Base-by-base conservation (phyloP, 2,329 filamentous ascomycete species). In the Paracoccidioides lutzii region DNA sequence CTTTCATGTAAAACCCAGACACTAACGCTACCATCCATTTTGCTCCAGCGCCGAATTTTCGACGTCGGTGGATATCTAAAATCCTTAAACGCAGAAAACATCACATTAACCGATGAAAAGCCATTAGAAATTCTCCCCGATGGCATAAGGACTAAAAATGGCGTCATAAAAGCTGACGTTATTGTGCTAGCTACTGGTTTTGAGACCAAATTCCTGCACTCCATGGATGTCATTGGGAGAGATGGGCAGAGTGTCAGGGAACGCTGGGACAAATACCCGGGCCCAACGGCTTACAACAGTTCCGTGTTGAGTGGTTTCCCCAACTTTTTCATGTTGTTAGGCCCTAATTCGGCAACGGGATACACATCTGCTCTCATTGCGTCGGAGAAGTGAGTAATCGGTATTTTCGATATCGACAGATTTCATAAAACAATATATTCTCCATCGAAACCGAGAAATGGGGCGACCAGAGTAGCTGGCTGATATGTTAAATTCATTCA, bases 261-360 rank as follows among this genome's bases (percentile, higher is more conserved):
- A 10, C 60, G 64, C 43, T 68, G 65, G 65, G 15, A 54, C 5
- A 51, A 61, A 38, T 75, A 78, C 54, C 80, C 76, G 5, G 82
- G 82, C 0, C 71, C 79, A 0, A 77, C 76, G 51, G 82, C 81
- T 0, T 86, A 85, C 62, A 78, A 81, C 57, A 76, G 76, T 42
- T 76, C 75, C 0, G 75, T 74, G 0, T 65, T 84, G 62, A 78
- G 76, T 60, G 78, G 76, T 0, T 83, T 71, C 53, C 68, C 68
- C 0, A 71, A 70, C 44, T 69, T 66, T 59, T 70, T 71, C 57
- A 61, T 69, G 56, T 58, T 67, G 0, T 57, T 65, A 0, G 68
- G 68, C 2, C 67, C 68, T 0, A 69, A 69, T 57, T 54, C 66
- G 5, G 66, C 62, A 1, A 62, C 66, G 0, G 67, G 67, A 0